These are phyloP conservation scores for Suillus tomentosus DNA, from an alignment of 768 basidiomycete species.

Conservation along the genomic window DNA sequence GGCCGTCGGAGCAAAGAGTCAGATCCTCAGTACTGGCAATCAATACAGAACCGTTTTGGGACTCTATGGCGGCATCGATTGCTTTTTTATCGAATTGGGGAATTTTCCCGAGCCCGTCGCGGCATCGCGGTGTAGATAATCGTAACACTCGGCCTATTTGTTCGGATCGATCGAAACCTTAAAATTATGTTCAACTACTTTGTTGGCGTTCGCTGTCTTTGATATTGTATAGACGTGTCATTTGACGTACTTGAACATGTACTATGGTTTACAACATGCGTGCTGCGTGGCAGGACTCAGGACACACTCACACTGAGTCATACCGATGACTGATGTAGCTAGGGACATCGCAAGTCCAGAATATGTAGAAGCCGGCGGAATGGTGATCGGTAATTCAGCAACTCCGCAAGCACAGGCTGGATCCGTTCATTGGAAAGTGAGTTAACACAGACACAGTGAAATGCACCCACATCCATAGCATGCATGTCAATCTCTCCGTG, in stretches of 20 bases:
- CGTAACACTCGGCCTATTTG: not conserved
- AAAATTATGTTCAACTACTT: not conserved
- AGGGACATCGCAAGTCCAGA: not conserved
- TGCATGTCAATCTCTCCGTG: not conserved
- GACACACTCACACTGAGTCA: not conserved
- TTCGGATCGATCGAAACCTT: not conserved
- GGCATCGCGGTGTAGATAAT: not conserved
- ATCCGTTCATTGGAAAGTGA: not conserved
- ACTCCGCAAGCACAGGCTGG: not conserved
- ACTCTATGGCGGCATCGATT: not conserved
- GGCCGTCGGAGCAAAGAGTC: constrained; percentile 4
- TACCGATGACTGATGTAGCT: not conserved
- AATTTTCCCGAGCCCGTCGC: constrained; percentile 3
- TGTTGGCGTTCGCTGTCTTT: not conserved
- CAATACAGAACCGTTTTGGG: not conserved
- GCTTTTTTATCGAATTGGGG: not conserved
- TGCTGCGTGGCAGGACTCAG: not conserved
- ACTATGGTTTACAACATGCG: not conserved
- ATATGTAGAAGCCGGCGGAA: not conserved
- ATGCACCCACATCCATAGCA: not conserved
- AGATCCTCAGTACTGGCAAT: not conserved
- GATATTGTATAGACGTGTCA: not conserved
- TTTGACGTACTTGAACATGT: not conserved
- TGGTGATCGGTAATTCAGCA: not conserved
- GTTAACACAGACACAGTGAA: not conserved